Evolutionary conservation across 768 basidiomycete genomes (phyloP), one percentile per base, ranked within the genome.

Genomic region (Russula ochroleuca): DNA sequence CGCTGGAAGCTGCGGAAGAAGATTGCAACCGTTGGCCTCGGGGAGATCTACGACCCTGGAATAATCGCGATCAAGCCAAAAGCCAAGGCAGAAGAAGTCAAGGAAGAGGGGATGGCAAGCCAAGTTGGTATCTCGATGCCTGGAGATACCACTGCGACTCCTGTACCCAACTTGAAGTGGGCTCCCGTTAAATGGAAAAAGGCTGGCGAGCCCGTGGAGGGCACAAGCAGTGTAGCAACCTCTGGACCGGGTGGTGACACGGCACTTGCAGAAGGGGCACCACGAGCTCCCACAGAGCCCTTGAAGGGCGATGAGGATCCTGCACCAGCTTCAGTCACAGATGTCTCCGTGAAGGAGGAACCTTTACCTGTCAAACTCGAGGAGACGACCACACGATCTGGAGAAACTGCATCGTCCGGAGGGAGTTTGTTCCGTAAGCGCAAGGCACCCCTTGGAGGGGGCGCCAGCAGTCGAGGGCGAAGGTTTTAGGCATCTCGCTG

Each of bases 41-140:
- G 88, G 14, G 87, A 92, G 68, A 82, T 90, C 33, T 95, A 90
- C 67, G 93, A 96, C 72, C 90, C 89, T 4, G 87, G 85, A 1
- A 69, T 84, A 21, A 84, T 92, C 53, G 76, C 83, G 35, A 81
- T 90, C 69, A 85, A 85, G 71, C 67, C 83, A 37, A 88, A 85
- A 75, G 68, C 71, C 63, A 85, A 82, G 76, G 81, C 80, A 71
- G 81, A 83, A 71, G 81, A 83, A 68, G 76, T 45, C 21, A 53
- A 64, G 45, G 69, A 67, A 13, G 60, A 65, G 19, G 54, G 48
- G 33, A 23, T 35, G 7, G 41, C 10, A 1, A 25, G 21, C 7
- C 21, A 28, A 25, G 56, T 2, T 28, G 28, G 28, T 28, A 28
- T n/a, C 28, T 28, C 25, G 15, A 13, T 5, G 21, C 21, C 41